Evolutionary conservation across 192 early-diverging fungal species (phyloP), one percentile per base, ranked within the genome.

Genomic region (Diversispora eburnea): DNA sequence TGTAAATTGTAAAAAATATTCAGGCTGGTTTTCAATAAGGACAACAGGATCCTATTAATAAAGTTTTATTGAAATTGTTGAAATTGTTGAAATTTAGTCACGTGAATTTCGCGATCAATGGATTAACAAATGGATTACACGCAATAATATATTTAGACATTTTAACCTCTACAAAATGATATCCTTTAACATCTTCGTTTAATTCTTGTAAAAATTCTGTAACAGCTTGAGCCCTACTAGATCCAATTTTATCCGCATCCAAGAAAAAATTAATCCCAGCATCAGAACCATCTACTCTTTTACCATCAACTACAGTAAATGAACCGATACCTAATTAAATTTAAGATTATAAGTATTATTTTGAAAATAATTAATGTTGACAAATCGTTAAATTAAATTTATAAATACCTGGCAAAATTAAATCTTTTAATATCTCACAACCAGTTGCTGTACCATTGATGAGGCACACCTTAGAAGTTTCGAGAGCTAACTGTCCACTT

Each of bases 261-360:
- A 99, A 82, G 76, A 99, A 99, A 79, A 99, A 99, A 81, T 97
- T 98, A 78, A 82, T 91, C 43, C 90, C 91, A 52, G 91, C 81
- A 67, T 96, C 95, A 33, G 81, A 67, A 41, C 86, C 86, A 6
- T 82, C 78, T 5, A 96, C 93, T 3, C 70, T 58, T 48, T 82
- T 81, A 57, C 77, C 86, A 74, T 99, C 97, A 3, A 97, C 84
- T 13, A 99, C 82, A 0, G 92, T 91, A 76, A 96, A 94, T 33
- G 86, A 80, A 33, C 95, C 96, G 76, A 98, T 91, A 8, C 92
- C 97, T 98, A 48, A 2, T 77, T 42, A 39, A 8, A 68, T 43
- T 48, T 7, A 51, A n/a, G 8, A 68, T 25, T 55, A 51, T 10
- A 52, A 52, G 10, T 15, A 19, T 42, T 15, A 15, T 8, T 49